These are phyloP conservation scores for Vitis hybrid DNA, from an alignment of 177 flowering plant genomes.

Conservation along the genomic window DNA sequence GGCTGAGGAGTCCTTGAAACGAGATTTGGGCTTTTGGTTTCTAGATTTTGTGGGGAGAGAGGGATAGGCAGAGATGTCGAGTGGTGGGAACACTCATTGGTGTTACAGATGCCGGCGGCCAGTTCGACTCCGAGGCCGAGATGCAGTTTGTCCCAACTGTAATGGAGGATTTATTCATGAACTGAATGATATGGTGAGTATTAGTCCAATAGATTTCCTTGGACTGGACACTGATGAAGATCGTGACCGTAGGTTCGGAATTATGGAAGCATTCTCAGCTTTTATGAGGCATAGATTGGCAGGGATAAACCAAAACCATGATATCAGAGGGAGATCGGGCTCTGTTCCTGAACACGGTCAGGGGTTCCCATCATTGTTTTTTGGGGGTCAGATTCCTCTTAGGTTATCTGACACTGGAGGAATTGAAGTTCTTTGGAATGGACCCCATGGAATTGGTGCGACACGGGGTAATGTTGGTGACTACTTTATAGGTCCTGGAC, in stretches of 20 bases:
- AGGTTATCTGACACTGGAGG: slow-evolving; percentile 46
- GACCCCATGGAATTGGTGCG: slow-evolving; percentile 44
- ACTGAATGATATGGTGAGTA: slow-evolving; percentile 36
- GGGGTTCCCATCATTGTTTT: slow-evolving; percentile 43
- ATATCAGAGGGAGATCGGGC: slow-evolving; percentile 34
- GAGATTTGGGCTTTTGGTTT: not conserved
- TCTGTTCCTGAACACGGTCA: slow-evolving; percentile 23
- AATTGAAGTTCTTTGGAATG: slow-evolving; percentile 43
- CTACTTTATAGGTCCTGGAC: slow-evolving; percentile 59
- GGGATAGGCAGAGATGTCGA: slow-evolving; percentile 38
- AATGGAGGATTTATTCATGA: slow-evolving; percentile 55
- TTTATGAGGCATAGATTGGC: slow-evolving; percentile 44
- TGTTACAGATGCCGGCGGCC: slow-evolving; percentile 55
- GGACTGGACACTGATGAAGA: slow-evolving; percentile 27
- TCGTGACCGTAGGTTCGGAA: slow-evolving; percentile 31
- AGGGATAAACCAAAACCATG: slow-evolving; percentile 26
- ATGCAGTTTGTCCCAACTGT: slow-evolving; percentile 42
- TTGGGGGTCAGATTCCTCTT: slow-evolving; percentile 55
- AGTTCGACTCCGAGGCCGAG: slow-evolving; percentile 38
- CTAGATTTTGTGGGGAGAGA: slow-evolving; percentile 6
- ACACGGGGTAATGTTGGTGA: slow-evolving; percentile 48
- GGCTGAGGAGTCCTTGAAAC: not conserved
- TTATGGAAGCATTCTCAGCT: slow-evolving; percentile 53
- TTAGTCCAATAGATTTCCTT: slow-evolving; percentile 33
- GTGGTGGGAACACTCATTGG: slow-evolving; percentile 54